Evolutionary conservation across 2,329 filamentous ascomycete species (phyloP), one percentile per base, ranked within the genome.

Genomic region (Ceratocystis papillata): DNA sequence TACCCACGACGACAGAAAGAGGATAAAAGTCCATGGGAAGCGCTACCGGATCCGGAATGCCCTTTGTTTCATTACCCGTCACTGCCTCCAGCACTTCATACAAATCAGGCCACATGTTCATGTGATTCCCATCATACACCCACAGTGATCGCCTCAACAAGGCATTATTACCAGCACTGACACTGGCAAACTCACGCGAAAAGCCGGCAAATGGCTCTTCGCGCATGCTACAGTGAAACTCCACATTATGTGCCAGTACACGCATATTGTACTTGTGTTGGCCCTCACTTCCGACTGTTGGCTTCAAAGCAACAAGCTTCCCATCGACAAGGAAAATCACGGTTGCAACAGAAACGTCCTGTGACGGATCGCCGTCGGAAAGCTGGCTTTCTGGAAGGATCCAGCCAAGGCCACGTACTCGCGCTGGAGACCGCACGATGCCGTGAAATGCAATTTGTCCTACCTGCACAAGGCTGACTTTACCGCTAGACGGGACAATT

Each of bases 231-330:
- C 87, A 87, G 74, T 96, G 96, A 72, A 94, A 97, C 74, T 99
- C 94, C 50, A 97, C 91, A 71, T 96, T 95, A 72, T 96, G 90
- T 12, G 92, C 91, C 73, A 99, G 88, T 67, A 97, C 88, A 8
- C 92, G 88, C 94, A 99, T 99, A 73, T 97, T 93, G 73, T 99
- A 99, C 77, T 96, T 97, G 63, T 96, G 80, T 70, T 91, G 88
- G 4, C 89, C 89, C 55, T 88, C 84, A 62, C 89, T 88, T 63
- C 89, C 92, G 4, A 90, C 79, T 0, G 90, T 92, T 1, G 94
- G 93, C 70, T 95, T 90, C 62, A 99, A 81, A 46, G 97, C 78
- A 10, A 97, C 94, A 22, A 99, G 83, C 74, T 99, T 99, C 37
- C 93, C 94, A 73, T 99, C 94, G 1, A 99, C 92, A n/a, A 99